Percentiles rank a stretch among this genome's conserved stretches.
phyloP scores from a whole-genome alignment of 1,139 yeast species.

The Kodamaea fungicola region DNA sequence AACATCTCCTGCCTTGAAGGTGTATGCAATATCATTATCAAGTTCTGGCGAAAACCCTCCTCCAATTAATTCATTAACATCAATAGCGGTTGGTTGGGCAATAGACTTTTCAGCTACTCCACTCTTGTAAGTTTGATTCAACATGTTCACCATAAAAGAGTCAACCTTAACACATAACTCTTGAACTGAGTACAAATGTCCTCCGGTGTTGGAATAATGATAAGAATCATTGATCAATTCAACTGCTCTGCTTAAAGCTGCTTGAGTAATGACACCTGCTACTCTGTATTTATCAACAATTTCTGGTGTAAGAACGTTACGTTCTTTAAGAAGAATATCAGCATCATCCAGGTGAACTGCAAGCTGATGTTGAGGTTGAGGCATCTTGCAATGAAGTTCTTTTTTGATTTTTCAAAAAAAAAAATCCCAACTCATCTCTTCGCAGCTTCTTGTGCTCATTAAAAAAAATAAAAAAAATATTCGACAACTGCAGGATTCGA shows the following conservation, averaged over 20 bases:
- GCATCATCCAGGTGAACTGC: constrained; percentile 71
- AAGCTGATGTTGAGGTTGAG: constrained; percentile 42
- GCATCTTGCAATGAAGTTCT: neutral
- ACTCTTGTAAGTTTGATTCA: constrained; percentile 50
- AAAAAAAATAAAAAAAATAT: constrained; percentile 9
- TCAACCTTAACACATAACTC: constrained; percentile 84
- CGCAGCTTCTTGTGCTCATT: neutral
- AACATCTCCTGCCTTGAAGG: constrained; percentile 73
- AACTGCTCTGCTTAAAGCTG: constrained; percentile 66
- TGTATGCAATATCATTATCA: constrained; percentile 54
- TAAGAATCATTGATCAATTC: constrained; percentile 68
- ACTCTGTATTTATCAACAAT: constrained; percentile 78
- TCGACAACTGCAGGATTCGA: constrained; percentile 49
- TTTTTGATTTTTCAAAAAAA: neutral
- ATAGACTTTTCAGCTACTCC: constrained; percentile 80
- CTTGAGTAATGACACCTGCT: constrained; percentile 91
- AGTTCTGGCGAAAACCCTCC: constrained; percentile 85
- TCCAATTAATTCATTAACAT: constrained; percentile 68
- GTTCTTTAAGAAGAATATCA: constrained; percentile 68
- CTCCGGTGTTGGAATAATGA: constrained; percentile 49
- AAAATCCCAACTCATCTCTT: constrained; percentile 3
- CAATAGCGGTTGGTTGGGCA: constrained; percentile 85
- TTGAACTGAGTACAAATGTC: constrained; percentile 51
- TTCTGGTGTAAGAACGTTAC: constrained; percentile 59
- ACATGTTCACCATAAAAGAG: constrained; percentile 57